phyloP scores from a whole-genome alignment of 2,329 filamentous ascomycete species.

The Grosmannia huntii region DNA sequence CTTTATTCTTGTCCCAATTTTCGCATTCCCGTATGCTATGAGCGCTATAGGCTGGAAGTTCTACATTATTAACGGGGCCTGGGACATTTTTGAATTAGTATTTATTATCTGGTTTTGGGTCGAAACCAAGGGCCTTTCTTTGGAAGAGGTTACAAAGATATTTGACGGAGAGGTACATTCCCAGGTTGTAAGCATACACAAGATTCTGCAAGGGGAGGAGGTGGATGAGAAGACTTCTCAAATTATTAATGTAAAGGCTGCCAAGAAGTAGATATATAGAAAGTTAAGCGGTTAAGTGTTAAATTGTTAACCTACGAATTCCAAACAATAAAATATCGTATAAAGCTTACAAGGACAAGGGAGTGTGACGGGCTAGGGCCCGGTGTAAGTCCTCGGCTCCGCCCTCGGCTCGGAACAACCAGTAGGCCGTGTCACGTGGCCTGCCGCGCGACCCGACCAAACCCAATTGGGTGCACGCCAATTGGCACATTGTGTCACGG shows the following conservation, averaged over 20 bases:
- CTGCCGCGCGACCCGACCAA: too few species aligned
- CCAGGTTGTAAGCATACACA: neutral
- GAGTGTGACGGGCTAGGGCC: too few species aligned
- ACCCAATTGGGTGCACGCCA: too few species aligned
- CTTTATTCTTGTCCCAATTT: neutral
- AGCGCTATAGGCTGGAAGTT: neutral
- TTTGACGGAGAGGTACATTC: slow-evolving; percentile 17
- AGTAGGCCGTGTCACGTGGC: too few species aligned
- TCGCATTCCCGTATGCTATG: neutral
- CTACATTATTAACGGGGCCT: neutral
- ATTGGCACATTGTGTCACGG: too few species aligned
- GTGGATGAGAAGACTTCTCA: neutral
- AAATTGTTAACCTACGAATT: too few species aligned
- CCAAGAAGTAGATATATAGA: neutral
- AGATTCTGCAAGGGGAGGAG: neutral
- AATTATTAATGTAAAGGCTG: neutral
- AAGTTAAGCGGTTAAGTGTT: too few species aligned
- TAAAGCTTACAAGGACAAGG: too few species aligned
- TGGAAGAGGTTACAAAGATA: slow-evolving; percentile 7
- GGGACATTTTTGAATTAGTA: slow-evolving; percentile 13
- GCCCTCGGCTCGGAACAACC: too few species aligned
- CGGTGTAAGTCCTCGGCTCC: too few species aligned
- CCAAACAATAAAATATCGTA: too few species aligned
- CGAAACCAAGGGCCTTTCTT: slow-evolving; percentile 8
- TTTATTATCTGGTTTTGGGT: slow-evolving; percentile 22